Base-by-base conservation (phyloP, 768 basidiomycete species). In the Mycena latifolia region DNA sequence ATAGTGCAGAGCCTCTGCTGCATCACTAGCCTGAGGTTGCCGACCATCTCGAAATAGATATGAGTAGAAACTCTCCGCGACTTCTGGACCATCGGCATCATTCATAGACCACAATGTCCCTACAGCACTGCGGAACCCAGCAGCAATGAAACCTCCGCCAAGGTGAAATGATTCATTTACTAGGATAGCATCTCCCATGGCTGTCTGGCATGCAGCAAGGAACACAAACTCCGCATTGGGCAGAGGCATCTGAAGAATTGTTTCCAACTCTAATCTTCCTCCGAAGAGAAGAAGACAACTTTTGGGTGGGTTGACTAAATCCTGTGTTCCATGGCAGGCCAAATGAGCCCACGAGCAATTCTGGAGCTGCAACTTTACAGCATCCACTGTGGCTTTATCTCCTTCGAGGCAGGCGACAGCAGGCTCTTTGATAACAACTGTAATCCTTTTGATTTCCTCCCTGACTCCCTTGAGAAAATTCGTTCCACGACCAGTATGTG, bases 311-410 rank as follows among this genome's bases (percentile, higher is more conserved):
- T 50, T 25, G 28, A 17, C 7, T 24, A 50, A 50, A 50, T 50
- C 28, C 28, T 50, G 47, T 50, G 24, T 50, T 28, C 47, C 47
- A 50, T 50, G 47, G 18, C 47, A 50, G 25, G 47, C 47, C 25
- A 50, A 28, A 50, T 50, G 47, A 50, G 25, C 25, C 47, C 47
- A 50, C 2, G 47, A 50, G 28, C 47, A 50, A 28, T 50, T 14
- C 17, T 50, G 2, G 5, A 50, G 25, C 8, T 27, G 25, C 22
- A 28, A 6, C 10, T 50, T 50, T 3, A 50, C 47, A 15, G 47
- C 47, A n/a, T 50, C 47, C 11, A 24, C n/a, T 11, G 47, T 50
- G 27, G 47, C 47, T 15, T 50, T 7, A 4, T 50, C 25, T 2
- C 17, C 47, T 27, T 50, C 12, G 25, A 50, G 47, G 28, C 47